Evolutionary conservation across 257 asterid genomes (phyloP), one percentile per base, ranked within the genome.

Genomic region (Rubia yunnanensis): DNA sequence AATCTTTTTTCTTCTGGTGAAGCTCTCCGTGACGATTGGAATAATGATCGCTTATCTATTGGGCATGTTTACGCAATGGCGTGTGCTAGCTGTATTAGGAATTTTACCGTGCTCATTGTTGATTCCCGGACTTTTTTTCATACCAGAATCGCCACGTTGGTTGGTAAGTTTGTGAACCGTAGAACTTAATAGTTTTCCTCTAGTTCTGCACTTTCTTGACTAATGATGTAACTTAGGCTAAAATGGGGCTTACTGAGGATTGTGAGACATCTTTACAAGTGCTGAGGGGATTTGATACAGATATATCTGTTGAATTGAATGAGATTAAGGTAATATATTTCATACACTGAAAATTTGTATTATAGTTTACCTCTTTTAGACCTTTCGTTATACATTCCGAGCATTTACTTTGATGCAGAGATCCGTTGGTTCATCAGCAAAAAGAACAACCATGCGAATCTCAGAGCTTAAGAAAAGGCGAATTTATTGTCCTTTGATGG

Each of bases 101-200:
- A 83, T 80, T 70, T 66, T 90, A 68, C 97, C 97, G n/a, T 90
- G 96, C 82, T 72, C 85, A 58, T 14, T 90, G 70, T 78, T 90
- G 95, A 84, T 90, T 63, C 97, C 95, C 64, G 90, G 96, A 63
- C 92, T 90, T 61, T 90, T 90, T 77, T 90, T 90, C 49, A 83
- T 90, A 69, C 96, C 96, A n/a, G 97, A 90, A 65, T 87, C 97
- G 72, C 97, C 97, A 73, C 96, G 95, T 80, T 90, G 97, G 96
- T 80, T 90, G 97, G 97, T 89, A 86, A 83, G 76, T 54, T 70
- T 48, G n/a, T 76, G 69, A 64, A 66, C 78, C 73, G 48, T 44
- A 72, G 41, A 59, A 72, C 53, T 48, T 58, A 39, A 23, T 65
- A 52, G 46, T 70, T 65, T 41, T n/a, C 62, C 28, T 54, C 32